Evolutionary conservation across 2,329 filamentous ascomycete genomes (phyloP).

Genomic region (Chaetomium strumarium): DNA sequence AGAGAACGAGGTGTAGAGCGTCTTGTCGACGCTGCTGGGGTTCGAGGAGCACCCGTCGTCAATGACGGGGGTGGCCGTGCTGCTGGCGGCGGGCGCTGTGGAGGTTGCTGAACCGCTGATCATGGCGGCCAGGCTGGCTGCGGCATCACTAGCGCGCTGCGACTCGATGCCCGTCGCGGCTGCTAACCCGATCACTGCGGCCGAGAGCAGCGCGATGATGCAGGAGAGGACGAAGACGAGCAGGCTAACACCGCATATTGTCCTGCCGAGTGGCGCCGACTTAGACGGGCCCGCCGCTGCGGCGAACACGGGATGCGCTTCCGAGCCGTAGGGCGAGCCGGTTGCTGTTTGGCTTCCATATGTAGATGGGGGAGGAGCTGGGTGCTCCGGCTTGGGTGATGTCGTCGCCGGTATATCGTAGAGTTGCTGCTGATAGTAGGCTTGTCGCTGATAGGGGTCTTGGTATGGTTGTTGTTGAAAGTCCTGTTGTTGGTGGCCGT

Average conservation of each 20-base stretch:
- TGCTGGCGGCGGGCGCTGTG: slow-evolving; percentile 15
- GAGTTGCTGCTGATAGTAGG: slow-evolving; percentile 4
- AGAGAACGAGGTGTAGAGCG: slow-evolving; percentile 34
- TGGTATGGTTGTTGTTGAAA: slow-evolving; percentile 6
- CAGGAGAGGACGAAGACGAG: slow-evolving; percentile 37
- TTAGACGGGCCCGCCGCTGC: neutral
- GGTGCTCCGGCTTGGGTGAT: neutral
- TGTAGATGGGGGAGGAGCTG: slow-evolving; percentile 5
- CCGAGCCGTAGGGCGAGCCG: slow-evolving; percentile 7
- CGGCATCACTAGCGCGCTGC: slow-evolving; percentile 34
- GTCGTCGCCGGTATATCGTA: neutral
- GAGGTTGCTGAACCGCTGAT: slow-evolving; percentile 25
- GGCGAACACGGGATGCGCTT: slow-evolving; percentile 2
- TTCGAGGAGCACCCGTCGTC: slow-evolving; percentile 37
- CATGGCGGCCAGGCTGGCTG: slow-evolving; percentile 29
- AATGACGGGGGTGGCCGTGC: slow-evolving; percentile 28
- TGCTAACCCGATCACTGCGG: slow-evolving; percentile 39
- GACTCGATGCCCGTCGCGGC: slow-evolving; percentile 39
- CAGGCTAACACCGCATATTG: slow-evolving; percentile 33
- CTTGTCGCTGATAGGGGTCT: neutral
- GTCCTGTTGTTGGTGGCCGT: slow-evolving; percentile 3
- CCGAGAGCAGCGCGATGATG: slow-evolving; percentile 36
- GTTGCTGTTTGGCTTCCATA: slow-evolving; percentile 10
- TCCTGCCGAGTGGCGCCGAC: slow-evolving; percentile 4
- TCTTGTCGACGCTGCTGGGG: slow-evolving; percentile 32